A percentile compares a stretch with the other conserved stretches of the same genome.
phyloP scores from a whole-genome alignment of 2,329 filamentous ascomycete species.

The Fusarium praegraminearum region DNA sequence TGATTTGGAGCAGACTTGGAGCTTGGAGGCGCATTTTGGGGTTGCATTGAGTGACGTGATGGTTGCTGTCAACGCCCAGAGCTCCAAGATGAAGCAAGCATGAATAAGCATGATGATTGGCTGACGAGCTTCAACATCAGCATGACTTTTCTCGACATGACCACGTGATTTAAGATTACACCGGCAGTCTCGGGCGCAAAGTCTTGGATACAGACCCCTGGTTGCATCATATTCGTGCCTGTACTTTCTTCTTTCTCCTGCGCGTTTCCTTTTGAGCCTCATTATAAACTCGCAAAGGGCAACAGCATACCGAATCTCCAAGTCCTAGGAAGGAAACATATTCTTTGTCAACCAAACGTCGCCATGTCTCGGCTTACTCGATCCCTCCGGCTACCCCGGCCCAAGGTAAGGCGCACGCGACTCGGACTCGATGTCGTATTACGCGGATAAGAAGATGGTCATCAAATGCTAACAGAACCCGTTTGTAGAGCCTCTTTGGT shows the following conservation, averaged over 20 bases:
- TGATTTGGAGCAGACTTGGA: neutral
- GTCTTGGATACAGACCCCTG: slow-evolving; percentile 40
- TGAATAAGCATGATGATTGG: slow-evolving; percentile 29
- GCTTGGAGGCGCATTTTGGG: slow-evolving; percentile 1
- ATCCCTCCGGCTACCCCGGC: slow-evolving; percentile 56
- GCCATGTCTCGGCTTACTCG: slow-evolving; percentile 55
- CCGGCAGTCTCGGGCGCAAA: slow-evolving; percentile 35
- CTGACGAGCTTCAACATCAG: slow-evolving; percentile 6
- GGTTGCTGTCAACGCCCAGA: slow-evolving; percentile 13
- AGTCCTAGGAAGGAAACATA: slow-evolving; percentile 7
- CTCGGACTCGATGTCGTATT: slow-evolving; percentile 10
- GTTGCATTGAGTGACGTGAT: slow-evolving; percentile 39
- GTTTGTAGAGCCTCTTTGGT: slow-evolving; percentile 80
- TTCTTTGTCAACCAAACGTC: slow-evolving; percentile 15
- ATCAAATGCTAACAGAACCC: slow-evolving; percentile 30
- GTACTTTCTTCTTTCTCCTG: slow-evolving; percentile 26
- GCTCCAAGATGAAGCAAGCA: neutral
- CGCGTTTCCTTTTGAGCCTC: slow-evolving; percentile 21
- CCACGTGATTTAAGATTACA: slow-evolving; percentile 38
- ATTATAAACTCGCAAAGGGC: slow-evolving; percentile 9
- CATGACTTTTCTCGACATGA: neutral
- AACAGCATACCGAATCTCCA: neutral
- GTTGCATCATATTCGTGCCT: slow-evolving; percentile 45
- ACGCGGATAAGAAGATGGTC: neutral
- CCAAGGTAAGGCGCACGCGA: slow-evolving; percentile 53